These are phyloP conservation scores for Pseudogymnoascus sp. DNA, from an alignment of 2,329 filamentous ascomycete species.

Conservation along the genomic window DNA sequence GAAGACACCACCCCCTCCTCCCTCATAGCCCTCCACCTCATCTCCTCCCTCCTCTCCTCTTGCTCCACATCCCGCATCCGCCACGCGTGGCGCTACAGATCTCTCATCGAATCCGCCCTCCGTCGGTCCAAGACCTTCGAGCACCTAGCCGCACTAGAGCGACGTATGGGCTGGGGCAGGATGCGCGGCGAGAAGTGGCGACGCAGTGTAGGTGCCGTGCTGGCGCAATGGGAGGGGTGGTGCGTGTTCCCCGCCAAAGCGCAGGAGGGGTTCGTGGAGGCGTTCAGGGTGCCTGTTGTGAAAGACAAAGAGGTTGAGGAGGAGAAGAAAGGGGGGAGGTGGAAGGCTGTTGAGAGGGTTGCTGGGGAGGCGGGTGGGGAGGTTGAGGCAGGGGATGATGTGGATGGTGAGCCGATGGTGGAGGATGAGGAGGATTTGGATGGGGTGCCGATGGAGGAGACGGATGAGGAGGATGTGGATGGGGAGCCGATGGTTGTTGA, in stretches of 20 bases:
- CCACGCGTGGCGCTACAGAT: slow-evolving; percentile 61
- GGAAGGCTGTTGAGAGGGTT: slow-evolving; percentile 30
- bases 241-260: slow-evolving; percentile 65
- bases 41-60: slow-evolving; percentile 60
- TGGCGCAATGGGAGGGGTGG: slow-evolving; percentile 58
- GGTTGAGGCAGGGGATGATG: slow-evolving; percentile 37
- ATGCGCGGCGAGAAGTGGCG: slow-evolving; percentile 60
- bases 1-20: slow-evolving; percentile 64
- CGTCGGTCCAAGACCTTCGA: slow-evolving; percentile 53
- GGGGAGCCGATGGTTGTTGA: slow-evolving; percentile 38
- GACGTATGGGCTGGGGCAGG: slow-evolving; percentile 56
- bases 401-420: slow-evolving; percentile 32
- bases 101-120: slow-evolving; percentile 55
- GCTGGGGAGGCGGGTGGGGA: slow-evolving; percentile 26
- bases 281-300: slow-evolving; percentile 40
- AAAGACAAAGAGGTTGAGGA: slow-evolving; percentile 36
- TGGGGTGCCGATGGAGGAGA: slow-evolving; percentile 39
- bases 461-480: slow-evolving; percentile 35
- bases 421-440: slow-evolving; percentile 30
- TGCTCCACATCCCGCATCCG: slow-evolving; percentile 54
- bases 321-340: slow-evolving; percentile 32
- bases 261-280: slow-evolving; percentile 60
- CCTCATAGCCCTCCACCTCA: slow-evolving; percentile 72
- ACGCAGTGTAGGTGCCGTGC: slow-evolving; percentile 46
- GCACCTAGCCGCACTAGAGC: slow-evolving; percentile 53